Percentiles rank a stretch among this genome's conserved stretches.
phyloP scores from a whole-genome alignment of 345 rosid species.

The Limnanthes douglasii region DNA sequence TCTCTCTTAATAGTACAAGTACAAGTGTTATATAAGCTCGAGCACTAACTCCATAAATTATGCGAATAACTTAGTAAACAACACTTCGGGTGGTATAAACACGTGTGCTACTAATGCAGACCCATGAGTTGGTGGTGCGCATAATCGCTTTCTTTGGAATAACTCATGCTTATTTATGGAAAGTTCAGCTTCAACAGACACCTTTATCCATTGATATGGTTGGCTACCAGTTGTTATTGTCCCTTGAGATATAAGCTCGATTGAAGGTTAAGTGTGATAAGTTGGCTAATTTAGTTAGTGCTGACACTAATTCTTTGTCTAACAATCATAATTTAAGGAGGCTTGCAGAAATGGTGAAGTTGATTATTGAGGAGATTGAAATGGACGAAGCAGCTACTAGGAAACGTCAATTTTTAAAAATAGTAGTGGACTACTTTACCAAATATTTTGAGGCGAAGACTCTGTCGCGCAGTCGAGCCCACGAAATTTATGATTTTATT shows the following conservation, averaged over 20 bases:
- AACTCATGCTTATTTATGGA: constrained; percentile 74
- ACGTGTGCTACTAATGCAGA: constrained; percentile 38
- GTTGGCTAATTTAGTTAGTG: constrained; percentile 73
- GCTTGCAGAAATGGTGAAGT: constrained; percentile 96
- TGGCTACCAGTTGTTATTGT: constrained; percentile 72
- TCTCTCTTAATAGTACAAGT: constrained; percentile 73
- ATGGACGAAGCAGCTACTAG: constrained; percentile 85
- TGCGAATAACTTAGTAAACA: constrained; percentile 35
- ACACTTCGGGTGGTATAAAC: constrained; percentile 22
- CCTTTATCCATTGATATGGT: constrained; percentile 60
- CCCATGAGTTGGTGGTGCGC: constrained; percentile 81
- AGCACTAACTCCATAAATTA: constrained; percentile 53
- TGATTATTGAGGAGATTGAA: constrained; percentile 87
- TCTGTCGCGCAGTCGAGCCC: too few relatives aligned
- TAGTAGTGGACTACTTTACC: too few relatives aligned
- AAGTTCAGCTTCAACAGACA: constrained; percentile 65
- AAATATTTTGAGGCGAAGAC: too few relatives aligned
- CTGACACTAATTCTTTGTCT: constrained; percentile 66
- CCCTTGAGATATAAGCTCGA: constrained; percentile 69
- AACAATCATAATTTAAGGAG: constrained; percentile 55
- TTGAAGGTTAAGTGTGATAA: constrained; percentile 79
- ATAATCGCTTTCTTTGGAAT: constrained; percentile 88
- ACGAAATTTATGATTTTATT: too few relatives aligned
- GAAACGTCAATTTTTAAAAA: too few relatives aligned
- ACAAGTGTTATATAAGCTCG: constrained; percentile 66